These are phyloP conservation scores for Phoma sp. DNA, from an alignment of 2,329 filamentous ascomycete genomes.

Conservation along the genomic window DNA sequence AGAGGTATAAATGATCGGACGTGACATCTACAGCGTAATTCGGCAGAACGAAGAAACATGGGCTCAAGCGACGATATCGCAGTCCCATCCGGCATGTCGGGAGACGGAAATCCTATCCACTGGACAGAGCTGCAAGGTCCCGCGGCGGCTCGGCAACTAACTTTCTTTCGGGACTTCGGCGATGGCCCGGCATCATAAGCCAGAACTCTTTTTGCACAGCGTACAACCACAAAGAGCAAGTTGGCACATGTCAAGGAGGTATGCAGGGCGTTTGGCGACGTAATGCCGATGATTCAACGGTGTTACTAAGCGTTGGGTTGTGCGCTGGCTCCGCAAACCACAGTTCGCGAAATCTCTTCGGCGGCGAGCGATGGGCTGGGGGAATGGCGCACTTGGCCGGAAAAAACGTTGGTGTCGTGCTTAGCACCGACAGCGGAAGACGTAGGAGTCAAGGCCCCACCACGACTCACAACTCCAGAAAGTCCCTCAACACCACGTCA, in stretches of 20 bases:
- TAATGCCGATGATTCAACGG: background rate
- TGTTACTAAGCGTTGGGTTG: background rate
- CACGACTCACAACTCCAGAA: slow-evolving; percentile 7
- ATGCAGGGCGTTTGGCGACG: background rate
- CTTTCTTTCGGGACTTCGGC: slow-evolving; percentile 9
- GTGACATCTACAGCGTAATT: too few relatives aligned
- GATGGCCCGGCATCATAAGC: slow-evolving; percentile 7
- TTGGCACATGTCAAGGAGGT: background rate
- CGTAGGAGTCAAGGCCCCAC: slow-evolving; percentile 19
- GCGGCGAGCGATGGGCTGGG: slow-evolving; percentile 5
- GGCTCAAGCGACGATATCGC: too few relatives aligned
- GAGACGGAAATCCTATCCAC: background rate
- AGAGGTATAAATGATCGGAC: too few relatives aligned
- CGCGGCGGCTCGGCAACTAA: background rate
- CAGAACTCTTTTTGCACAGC: background rate
- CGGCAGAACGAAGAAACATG: too few relatives aligned
- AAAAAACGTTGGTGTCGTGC: slow-evolving; percentile 5
- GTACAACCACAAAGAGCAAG: background rate
- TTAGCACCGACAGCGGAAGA: slow-evolving; percentile 19
- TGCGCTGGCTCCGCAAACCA: slow-evolving; percentile 6
- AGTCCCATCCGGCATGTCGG: background rate
- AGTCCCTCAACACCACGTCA: slow-evolving; percentile 10
- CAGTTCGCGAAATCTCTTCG: slow-evolving; percentile 10
- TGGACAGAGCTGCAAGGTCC: slow-evolving; percentile 14
- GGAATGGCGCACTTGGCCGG: slow-evolving; percentile 9